Evolutionary conservation across 345 rosid genomes (phyloP), one percentile per base, ranked within the genome.

Genomic region (Sonneratia caseolaris): DNA sequence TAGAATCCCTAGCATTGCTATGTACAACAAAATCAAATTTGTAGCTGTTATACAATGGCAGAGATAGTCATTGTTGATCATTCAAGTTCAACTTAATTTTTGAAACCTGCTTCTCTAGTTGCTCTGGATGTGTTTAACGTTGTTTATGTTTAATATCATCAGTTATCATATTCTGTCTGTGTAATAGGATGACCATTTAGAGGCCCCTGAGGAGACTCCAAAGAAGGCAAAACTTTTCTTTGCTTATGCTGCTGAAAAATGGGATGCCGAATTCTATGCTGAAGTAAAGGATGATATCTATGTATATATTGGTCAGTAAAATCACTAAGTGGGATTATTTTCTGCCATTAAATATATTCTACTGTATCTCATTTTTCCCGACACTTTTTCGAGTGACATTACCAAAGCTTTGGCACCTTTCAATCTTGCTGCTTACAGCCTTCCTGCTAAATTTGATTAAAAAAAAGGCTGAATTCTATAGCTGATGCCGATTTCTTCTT

Each of bases 231-330:
- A 81, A 51, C 16, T 68, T 7, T 81, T 81, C 80, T 74, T 84
- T 68, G 74, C 75, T 40, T 69, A 70, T 47, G 85, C 84, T 72
- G 80, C 81, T 9, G 83, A 79, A 72, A 81, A 74, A 56, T 84
- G 87, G 85, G 81, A 84, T 4, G 82, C 87, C 24, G 87, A 82
- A 61, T 84, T 81, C 73, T 84, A 81, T 72, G 81, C 79, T 72
- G 81, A 84, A 80, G 82, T 76, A 73, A 84, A 78, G 70, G 87
- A 84, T 45, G 83, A 82, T 74, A 77, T 81, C 72, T 81, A 72
- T 73, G 48, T 84, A 45, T 74, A 84, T 74, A 74, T 82, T 55
- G 85, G 87, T 84, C 49, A 72, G 87, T 68, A 40, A 32, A 56
- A 27, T 45, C 38, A 37, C 7, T 14, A 32, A n/a, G 8, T 59